Percentiles rank a stretch among this genome's conserved stretches.
Conservation (phyloP, 345 rosid genomes). For the Diplotaxis tenuifolia region DNA sequence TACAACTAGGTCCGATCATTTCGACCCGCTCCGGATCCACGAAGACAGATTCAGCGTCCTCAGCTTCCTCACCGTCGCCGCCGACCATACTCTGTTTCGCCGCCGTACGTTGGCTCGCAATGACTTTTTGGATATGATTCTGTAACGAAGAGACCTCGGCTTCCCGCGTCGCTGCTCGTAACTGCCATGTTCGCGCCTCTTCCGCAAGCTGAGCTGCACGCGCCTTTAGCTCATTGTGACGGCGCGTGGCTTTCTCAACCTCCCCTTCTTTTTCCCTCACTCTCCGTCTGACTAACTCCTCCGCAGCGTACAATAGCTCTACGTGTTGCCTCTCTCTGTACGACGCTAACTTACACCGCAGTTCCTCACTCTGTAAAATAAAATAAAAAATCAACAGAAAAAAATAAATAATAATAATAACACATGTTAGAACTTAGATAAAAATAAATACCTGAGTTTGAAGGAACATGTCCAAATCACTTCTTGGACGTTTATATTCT, state of each 20-base stretch:
- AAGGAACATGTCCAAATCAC: background rate
- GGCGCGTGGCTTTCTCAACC: constrained; percentile 2
- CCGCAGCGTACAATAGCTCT: background rate
- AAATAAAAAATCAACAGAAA: background rate
- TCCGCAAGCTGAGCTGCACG: background rate
- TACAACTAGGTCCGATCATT: background rate
- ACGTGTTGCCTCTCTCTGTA: background rate
- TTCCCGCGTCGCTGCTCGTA: constrained; percentile 4
- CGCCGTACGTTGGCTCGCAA: background rate
- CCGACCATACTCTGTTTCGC: background rate
- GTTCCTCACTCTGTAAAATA: background rate
- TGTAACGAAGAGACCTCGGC: background rate
- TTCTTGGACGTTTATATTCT: background rate
- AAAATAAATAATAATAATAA: background rate
- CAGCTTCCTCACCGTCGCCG: background rate
- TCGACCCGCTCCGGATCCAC: background rate
- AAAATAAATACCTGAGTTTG: background rate
- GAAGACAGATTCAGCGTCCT: background rate
- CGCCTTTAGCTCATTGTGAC: background rate
- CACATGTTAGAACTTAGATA: background rate
- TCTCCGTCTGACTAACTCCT: background rate
- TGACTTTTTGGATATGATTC: background rate
- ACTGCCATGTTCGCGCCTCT: constrained; percentile 1
- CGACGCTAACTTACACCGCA: background rate
- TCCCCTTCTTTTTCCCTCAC: background rate